Evolutionary conservation across 2,329 filamentous ascomycete species (phyloP), one percentile per base, ranked within the genome.

Genomic region (Diaporthe sp.): DNA sequence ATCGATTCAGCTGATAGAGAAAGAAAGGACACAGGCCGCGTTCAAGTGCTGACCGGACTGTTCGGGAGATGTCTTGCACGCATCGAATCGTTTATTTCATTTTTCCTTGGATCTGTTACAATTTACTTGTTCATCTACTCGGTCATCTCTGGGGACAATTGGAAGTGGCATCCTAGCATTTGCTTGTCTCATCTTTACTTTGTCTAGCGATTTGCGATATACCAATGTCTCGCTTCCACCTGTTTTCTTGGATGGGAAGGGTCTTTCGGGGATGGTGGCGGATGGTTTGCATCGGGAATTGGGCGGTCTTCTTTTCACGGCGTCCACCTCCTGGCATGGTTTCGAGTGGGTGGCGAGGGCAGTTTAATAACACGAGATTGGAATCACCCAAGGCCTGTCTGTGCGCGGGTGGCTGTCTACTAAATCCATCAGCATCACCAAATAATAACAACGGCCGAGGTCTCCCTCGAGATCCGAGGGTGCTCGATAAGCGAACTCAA

Each of bases 1-100:
- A 44, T 69, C 65, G 65, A 69, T 69, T 55, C 37, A 55, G 65
- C 65, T 69, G 65, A 69, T 69, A 69, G 65, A 69, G 65, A 69
- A 59, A 59, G 46, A 62, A 53, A 39, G 58, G 51, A 67, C 53
- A 75, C 72, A 74, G 51, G 37, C 59, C 62, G 39, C 59, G 59
- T 72, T 76, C 75, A 76, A 76, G 75, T 72, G 75, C 75, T 76
- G 75, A 76, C 68, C 73, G 75, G 68, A 65, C 58, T 55, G 46
- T 73, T 73, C 39, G 49, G 31, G 34, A 53, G 57, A 72, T 72
- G 44, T 72, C 57, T 57, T 15, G 31, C 49, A 51, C 51, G 65
- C 44, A 61, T 67, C 53, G 46, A 62, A 42, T 57, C 46, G 44
- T 28, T 61, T 62, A 34, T 44, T 31, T 61, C 25, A n/a, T 42